Evolutionary conservation across 164 flowering plant genomes (phyloP), one percentile per base, ranked within the genome.

Genomic region (Santalum album): DNA sequence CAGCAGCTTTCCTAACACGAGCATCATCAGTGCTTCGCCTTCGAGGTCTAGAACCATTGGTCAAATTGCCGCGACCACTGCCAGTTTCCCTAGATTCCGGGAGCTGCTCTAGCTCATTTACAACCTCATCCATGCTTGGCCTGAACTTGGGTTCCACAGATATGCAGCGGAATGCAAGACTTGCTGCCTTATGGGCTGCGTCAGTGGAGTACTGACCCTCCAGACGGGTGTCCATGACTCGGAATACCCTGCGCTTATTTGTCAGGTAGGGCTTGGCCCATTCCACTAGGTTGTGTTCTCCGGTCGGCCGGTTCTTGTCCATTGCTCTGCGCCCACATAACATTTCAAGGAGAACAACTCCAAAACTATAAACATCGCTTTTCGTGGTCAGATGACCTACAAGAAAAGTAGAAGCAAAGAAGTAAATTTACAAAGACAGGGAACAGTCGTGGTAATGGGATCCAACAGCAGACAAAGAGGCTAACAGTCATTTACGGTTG

Each of bases 361-460:
- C 91, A 51, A 72, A 84, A 47, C 86, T 79, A 43, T 78, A 84
- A 21, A 84, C 82, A 53, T 84, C 86, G 40, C 91, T 82, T 60
- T 47, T 76, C 0, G 80, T 45, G 29, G 74, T 78, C 32, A 84
- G 63, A 63, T 78, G 86, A 62, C 91, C 91, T 84, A 32, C 25
- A 42, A 39, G 10, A 1, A 18, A 23, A 12, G n/a, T 0, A 59
- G 46, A 52, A 15, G 25, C 10, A n/a, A n/a, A n/a, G n/a, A n/a
- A n/a, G n/a, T n/a, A 2, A 45, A 6, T 24, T 6, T n/a, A n/a
- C n/a, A n/a, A n/a, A n/a, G n/a, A n/a, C n/a, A n/a, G n/a, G n/a
- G n/a, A n/a, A n/a, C n/a, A n/a, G 16, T 21, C 14, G 48, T 34
- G 0, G 40, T 19, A 43, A 25, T 3, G 21, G 12, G 20, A 19